A percentile compares a stretch with the other conserved stretches of the same genome.
phyloP scores from a whole-genome alignment of 2,329 filamentous ascomycete species.

The Talaromyces sp. region DNA sequence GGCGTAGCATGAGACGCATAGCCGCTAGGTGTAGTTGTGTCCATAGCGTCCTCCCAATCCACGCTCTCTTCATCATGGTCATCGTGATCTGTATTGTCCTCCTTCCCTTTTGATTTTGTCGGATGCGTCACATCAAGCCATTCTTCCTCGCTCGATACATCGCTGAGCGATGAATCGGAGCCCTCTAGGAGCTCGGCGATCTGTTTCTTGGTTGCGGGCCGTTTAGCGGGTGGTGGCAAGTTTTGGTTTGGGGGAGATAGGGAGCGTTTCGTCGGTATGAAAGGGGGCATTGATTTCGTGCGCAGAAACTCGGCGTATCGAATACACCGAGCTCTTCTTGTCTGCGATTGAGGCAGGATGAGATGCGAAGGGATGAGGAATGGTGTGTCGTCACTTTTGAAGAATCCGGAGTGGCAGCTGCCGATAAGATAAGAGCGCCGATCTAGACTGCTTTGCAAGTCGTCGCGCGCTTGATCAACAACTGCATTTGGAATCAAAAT shows the following conservation, averaged over 20 bases:
- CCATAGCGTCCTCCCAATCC: conserved; percentile 58
- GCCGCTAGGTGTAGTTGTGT: conserved; percentile 28
- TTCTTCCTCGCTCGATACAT: conserved; percentile 25
- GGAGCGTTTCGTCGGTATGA: conserved; percentile 43
- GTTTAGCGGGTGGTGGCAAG: conserved; percentile 35
- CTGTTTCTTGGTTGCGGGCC: conserved; percentile 28
- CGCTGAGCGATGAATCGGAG: conserved; percentile 37
- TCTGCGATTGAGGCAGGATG: neutral
- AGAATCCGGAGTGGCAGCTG: neutral
- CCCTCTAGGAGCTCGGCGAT: conserved; percentile 23
- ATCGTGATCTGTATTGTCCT: conserved; percentile 37
- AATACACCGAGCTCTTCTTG: neutral
- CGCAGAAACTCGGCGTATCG: neutral
- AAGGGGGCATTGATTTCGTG: conserved; percentile 41
- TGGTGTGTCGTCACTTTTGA: neutral
- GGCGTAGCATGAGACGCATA: conserved; percentile 21
- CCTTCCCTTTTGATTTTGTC: conserved; percentile 24
- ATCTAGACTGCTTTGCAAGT: neutral
- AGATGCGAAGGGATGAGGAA: neutral
- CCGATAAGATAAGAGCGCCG: neutral
- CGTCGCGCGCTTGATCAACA: neutral
- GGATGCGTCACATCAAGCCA: conserved; percentile 13
- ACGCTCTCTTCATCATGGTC: conserved; percentile 54
- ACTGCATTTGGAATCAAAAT: neutral
- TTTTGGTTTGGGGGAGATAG: conserved; percentile 29